phyloP scores from a whole-genome alignment of 257 asterid species.

The Lycium ferocissimum region DNA sequence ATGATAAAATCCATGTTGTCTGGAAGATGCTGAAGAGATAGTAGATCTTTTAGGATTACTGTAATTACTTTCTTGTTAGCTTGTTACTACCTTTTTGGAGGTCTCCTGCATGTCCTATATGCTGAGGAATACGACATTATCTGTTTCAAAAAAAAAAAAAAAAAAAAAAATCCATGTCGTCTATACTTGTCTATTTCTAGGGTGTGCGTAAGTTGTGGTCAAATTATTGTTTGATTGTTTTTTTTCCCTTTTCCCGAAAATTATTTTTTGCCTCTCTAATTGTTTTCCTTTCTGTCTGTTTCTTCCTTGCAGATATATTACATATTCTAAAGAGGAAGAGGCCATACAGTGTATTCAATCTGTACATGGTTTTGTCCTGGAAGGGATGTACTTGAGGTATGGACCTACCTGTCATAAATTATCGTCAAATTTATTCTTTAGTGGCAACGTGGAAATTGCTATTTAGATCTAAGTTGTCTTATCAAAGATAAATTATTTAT shows the following conservation, averaged over 20 bases:
- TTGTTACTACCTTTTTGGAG: too few relatives aligned
- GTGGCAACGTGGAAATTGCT: constrained; percentile 16
- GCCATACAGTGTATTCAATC: constrained; percentile 88
- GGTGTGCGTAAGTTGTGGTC: constrained; percentile 12
- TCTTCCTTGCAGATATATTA: constrained; percentile 68
- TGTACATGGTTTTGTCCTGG: constrained; percentile 89
- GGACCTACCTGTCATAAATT: constrained; percentile 29
- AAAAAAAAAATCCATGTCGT: too few relatives aligned
- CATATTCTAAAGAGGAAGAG: constrained; percentile 91
- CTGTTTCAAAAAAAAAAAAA: too few relatives aligned
- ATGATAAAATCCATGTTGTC: not conserved
- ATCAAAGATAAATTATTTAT: not conserved
- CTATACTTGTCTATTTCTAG: constrained; percentile 10
- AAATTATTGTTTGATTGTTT: not conserved
- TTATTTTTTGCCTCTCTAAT: constrained; percentile 1
- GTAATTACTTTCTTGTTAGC: too few relatives aligned
- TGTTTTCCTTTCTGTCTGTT: constrained; percentile 17
- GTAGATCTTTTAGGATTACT: too few relatives aligned
- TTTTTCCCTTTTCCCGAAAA: not conserved
- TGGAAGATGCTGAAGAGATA: not conserved
- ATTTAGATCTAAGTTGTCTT: constrained; percentile 10
- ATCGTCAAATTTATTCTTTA: not conserved
- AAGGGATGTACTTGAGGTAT: constrained; percentile 85
- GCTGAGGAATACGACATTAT: too few relatives aligned
- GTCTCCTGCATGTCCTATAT: too few relatives aligned